Conservation (phyloP, 2,329 filamentous ascomycete genomes). For the Aspergillus amoenus region DNA sequence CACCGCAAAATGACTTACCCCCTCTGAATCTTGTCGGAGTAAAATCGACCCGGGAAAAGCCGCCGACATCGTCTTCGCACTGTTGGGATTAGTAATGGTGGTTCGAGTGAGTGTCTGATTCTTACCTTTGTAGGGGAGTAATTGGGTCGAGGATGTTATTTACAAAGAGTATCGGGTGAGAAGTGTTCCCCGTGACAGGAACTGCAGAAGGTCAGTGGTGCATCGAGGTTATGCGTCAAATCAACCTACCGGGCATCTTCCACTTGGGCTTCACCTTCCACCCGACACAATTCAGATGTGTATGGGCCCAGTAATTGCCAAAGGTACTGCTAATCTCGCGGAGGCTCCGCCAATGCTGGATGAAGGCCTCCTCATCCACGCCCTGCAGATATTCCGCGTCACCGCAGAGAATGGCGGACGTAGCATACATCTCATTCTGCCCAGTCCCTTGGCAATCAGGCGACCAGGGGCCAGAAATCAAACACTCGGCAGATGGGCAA, state of each 20-base stretch:
- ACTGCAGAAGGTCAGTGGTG: conserved; percentile 14
- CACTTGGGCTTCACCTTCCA: conserved; percentile 38
- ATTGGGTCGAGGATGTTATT: conserved; percentile 61
- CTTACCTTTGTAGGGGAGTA: conserved; percentile 50
- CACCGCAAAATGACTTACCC: conserved; percentile 29
- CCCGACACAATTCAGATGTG: conserved; percentile 37
- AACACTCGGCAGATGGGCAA: conserved; percentile 30
- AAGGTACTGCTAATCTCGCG: conserved; percentile 26
- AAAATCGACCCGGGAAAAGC: conserved; percentile 46
- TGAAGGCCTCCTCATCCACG: conserved; percentile 21
- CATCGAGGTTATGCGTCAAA: neutral
- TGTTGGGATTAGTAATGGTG: conserved; percentile 15
- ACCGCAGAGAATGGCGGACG: conserved; percentile 31
- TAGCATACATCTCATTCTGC: conserved; percentile 30
- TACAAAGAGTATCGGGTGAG: conserved; percentile 58
- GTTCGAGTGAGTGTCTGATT: neutral
- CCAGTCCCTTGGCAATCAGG: conserved; percentile 24
- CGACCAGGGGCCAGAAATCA: conserved; percentile 32
- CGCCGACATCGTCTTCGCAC: conserved; percentile 37
- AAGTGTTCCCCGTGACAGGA: conserved; percentile 30
- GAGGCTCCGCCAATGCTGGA: conserved; percentile 22
- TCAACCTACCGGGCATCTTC: conserved; percentile 31
- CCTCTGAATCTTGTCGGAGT: conserved; percentile 46
- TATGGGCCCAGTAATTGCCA: conserved; percentile 40
- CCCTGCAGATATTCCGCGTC: conserved; percentile 28